A percentile compares a stretch with the other conserved stretches of the same genome.
Evolutionary conservation across 2,329 filamentous ascomycete genomes (phyloP).

Genomic region (Botryotinia calthae): DNA sequence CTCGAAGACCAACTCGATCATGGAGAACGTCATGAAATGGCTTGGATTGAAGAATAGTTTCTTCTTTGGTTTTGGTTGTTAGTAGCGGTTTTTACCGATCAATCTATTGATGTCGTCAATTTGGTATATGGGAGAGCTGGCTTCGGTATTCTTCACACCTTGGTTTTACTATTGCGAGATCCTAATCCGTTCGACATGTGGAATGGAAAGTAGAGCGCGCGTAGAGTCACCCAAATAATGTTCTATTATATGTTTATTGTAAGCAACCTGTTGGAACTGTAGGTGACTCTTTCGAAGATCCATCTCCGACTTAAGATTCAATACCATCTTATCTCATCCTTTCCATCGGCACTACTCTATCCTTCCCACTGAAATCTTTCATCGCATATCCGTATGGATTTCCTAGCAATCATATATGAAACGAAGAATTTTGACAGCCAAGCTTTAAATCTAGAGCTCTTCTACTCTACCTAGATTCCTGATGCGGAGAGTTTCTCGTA

Average conservation of each 20-base stretch:
- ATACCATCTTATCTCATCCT: background rate
- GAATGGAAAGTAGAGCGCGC: too few species aligned
- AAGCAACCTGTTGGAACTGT: accelerated
- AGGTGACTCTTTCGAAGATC: background rate
- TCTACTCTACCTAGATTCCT: too few species aligned
- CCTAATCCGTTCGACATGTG: background rate
- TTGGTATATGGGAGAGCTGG: too few species aligned
- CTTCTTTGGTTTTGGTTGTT: too few species aligned
- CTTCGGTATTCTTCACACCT: background rate
- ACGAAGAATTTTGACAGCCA: too few species aligned
- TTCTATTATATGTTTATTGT: background rate
- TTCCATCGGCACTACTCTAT: background rate
- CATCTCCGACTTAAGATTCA: background rate
- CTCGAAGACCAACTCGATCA: background rate
- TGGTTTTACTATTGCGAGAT: accelerated
- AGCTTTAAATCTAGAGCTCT: too few species aligned
- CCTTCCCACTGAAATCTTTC: background rate
- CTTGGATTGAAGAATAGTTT: too few species aligned
- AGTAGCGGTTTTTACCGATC: too few species aligned
- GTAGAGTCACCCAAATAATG: accelerated
- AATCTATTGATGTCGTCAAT: too few species aligned
- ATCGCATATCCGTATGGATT: background rate
- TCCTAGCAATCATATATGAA: too few species aligned
- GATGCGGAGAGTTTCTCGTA: too few species aligned
- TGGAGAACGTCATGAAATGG: too few species aligned